Base-by-base conservation (phyloP, 2,329 filamentous ascomycete species). In the Tolypocladium ophioglossoides region DNA sequence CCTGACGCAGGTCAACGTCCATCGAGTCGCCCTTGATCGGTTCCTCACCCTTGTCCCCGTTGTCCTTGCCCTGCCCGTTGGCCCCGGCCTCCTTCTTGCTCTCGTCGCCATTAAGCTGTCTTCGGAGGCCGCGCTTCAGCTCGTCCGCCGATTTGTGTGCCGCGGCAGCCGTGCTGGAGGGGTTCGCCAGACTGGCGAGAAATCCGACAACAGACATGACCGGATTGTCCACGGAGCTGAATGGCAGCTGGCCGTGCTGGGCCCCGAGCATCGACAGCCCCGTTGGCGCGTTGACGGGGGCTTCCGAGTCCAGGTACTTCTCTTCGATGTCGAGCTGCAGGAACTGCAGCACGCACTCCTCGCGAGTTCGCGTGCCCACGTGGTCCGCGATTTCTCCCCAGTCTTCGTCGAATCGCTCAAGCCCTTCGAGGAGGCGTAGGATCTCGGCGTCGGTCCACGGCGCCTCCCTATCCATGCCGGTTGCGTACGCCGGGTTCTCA, bases 331-430 rank as follows among this genome's bases (percentile, higher is more conserved):
- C 92, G 38, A 99, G 78, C 66, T 96, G 91, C 59, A 99, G 72
- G 75, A 99, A 99, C 68, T 96, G 94, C 63, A 97, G 79, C 18
- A 97, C 92, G 68, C 94, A 99, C 73, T 99, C 92, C 70, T 99
- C 95, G 52, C 90, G 82, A 2, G 91, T 96, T 56, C 92, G 85
- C 3, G 90, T 95, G 50, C 88, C 88, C 46, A 99, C 94, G 65
- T 96, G 89, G 58, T 92, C 90, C 1, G 95, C 86, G 60, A 99
- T 91, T 63, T 89, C 84, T 55, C 88, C 86, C 94, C 94, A 99
- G 71, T 97, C 90, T 57, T 97, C 92, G 60, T 97, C 92, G 63
- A 92, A 96, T 62, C 87, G 82, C 72, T 99, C 94, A 50, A 99
- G 76, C 10, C 84, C 95, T 70, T 99, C 94, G 8, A 99, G 79